phyloP scores from a whole-genome alignment of 495 filamentous ascomycete species.

The Talaromyces adpressus region DNA sequence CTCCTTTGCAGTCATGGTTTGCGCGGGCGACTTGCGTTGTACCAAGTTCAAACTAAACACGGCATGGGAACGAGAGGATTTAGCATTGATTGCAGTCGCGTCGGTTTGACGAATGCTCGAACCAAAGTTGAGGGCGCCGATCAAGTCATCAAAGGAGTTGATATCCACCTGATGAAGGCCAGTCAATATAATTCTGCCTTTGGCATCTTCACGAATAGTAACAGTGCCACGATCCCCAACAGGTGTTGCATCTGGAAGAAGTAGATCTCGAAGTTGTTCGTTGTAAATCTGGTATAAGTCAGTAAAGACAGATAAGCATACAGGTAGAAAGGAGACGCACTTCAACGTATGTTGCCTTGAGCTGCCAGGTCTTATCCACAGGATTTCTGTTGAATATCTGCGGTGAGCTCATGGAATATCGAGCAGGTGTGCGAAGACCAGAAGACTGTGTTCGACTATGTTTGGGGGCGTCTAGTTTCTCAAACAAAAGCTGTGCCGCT shows the following conservation, averaged over 20 bases:
- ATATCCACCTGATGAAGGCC: slow-evolving; percentile 83
- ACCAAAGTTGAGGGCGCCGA: slow-evolving; percentile 82
- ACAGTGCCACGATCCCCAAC: slow-evolving; percentile 64
- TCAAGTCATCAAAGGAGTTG: slow-evolving; percentile 86
- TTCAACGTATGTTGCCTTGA: slow-evolving; percentile 96
- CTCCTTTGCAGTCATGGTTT: slow-evolving; percentile 50
- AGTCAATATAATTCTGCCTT: slow-evolving; percentile 89
- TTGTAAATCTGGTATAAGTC: slow-evolving; percentile 72
- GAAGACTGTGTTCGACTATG: slow-evolving; percentile 52
- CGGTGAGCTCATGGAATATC: slow-evolving; percentile 64
- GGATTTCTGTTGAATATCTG: slow-evolving; percentile 42
- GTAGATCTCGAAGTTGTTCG: slow-evolving; percentile 84
- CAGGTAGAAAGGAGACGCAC: slow-evolving; percentile 26
- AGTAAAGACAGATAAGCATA: neutral
- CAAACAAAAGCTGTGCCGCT: slow-evolving; percentile 80
- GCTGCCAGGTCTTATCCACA: slow-evolving; percentile 77
- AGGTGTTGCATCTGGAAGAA: slow-evolving; percentile 70
- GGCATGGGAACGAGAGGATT: slow-evolving; percentile 97
- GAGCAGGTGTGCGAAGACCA: slow-evolving; percentile 71
- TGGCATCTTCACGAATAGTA: slow-evolving; percentile 86
- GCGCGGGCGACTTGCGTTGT: slow-evolving; percentile 62
- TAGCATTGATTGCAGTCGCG: slow-evolving; percentile 97
- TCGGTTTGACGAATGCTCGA: slow-evolving; percentile 95
- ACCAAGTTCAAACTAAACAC: slow-evolving; percentile 95
- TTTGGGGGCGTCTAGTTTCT: slow-evolving; percentile 60